These are phyloP conservation scores for Lachancea sp. DNA, from an alignment of 805 yeast species.

Conservation along the genomic window DNA sequence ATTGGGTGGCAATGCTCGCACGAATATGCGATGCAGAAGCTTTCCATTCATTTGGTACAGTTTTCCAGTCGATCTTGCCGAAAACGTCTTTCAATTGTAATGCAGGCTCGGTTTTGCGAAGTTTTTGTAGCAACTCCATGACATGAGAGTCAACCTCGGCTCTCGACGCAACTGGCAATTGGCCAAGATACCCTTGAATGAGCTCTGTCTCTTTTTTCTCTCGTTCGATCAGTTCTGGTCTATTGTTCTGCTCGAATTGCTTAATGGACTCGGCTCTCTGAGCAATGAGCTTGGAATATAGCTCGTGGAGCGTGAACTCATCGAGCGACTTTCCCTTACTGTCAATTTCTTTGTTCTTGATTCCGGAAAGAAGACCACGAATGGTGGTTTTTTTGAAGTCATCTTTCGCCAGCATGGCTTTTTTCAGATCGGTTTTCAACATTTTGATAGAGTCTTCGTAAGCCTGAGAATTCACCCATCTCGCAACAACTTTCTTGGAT, in stretches of 20 bases:
- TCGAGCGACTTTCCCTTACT: conserved; percentile 28
- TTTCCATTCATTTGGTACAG: conserved; percentile 34
- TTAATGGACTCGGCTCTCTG: conserved; percentile 46
- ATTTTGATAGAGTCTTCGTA: conserved; percentile 30
- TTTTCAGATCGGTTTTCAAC: conserved; percentile 40
- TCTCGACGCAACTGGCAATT: conserved; percentile 44
- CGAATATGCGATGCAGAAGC: conserved; percentile 31
- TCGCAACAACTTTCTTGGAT: not conserved
- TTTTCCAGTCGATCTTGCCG: conserved; percentile 30
- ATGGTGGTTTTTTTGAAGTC: conserved; percentile 39
- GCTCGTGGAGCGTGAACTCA: conserved; percentile 34
- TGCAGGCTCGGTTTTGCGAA: conserved; percentile 20
- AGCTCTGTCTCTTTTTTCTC: conserved; percentile 43
- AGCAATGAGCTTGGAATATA: conserved; percentile 39
- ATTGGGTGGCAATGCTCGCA: conserved; percentile 28
- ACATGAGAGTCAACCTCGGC: conserved; percentile 38
- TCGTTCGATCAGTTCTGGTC: conserved; percentile 49
- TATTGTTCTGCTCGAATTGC: conserved; percentile 40
- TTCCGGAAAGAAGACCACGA: conserved; percentile 36
- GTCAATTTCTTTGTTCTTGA: conserved; percentile 42
- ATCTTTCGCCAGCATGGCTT: conserved; percentile 44
- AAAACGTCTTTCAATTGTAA: conserved; percentile 31
- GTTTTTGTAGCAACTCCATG: conserved; percentile 16
- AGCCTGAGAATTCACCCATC: conserved; percentile 29
- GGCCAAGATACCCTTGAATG: conserved; percentile 35